Evolutionary conservation across 208 protist genomes (phyloP), one percentile per base, ranked within the genome.

Genomic region (Wallacemonas rigidus): DNA sequence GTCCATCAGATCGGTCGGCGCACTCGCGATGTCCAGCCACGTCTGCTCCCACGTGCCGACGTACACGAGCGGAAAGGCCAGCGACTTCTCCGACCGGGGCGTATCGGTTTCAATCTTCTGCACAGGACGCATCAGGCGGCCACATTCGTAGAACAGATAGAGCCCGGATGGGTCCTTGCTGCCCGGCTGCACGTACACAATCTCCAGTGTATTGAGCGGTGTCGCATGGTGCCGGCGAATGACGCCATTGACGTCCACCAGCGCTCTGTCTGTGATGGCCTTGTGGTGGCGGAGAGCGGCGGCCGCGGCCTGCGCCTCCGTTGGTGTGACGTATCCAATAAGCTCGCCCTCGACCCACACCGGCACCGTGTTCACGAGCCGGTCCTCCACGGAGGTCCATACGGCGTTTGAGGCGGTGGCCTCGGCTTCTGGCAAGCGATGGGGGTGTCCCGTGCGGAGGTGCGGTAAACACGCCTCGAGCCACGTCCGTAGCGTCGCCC

Each of bases 21-120:
- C 77, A 15, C 83, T 82, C 6, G 98, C 98, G 70, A 99, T 99
- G 73, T 99, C 88, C 69, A 99, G 87, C 86, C 98, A 99, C 14
- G 92, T 89, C 86, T 99, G 98, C 90, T 99, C 99, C 74, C 98
- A 97, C 41, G 98, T 91, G 36, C 98, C 98, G 61, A 99, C 97
- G 50, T 85, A 97, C 38, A 91, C 79, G 9, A 96, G 74, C 9
- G 87, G 88, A 71, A 95, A 95, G 39, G 88, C 78, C 17, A 83
- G 56, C 93, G 69, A 17, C 9, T 36, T 71, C 54, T 96, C 83
- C 15, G 64, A 67, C 26, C 26, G 26, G 12, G 64, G 17, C n/a
- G 71, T 67, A 11, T n/a, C 35, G 45, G 86, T 84, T 60, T 91
- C 88, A 11, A 95, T 84, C 72, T 85, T 79, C 82, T 94, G 89